Percentiles rank a stretch among this genome's conserved stretches.
phyloP scores from a whole-genome alignment of 2,329 filamentous ascomycete species.

The Xylariaceae sp. region DNA sequence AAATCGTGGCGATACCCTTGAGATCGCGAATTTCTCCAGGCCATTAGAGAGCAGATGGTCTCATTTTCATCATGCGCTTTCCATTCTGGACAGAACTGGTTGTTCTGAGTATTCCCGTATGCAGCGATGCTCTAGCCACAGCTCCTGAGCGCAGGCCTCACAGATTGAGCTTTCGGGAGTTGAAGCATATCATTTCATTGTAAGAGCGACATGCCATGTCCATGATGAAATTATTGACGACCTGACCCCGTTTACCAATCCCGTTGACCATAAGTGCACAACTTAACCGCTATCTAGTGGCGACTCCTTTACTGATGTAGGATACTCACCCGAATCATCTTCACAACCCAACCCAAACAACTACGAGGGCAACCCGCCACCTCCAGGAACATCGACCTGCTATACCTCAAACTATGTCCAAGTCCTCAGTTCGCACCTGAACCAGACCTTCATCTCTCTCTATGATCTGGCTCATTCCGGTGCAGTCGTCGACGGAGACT shows the following conservation, averaged over 20 bases:
- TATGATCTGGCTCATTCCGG: constrained; percentile 16
- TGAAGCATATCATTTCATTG: constrained; percentile 17
- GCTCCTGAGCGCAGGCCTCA: background rate
- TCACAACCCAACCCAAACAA: constrained; percentile 8
- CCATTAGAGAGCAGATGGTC: background rate
- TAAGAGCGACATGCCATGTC: background rate
- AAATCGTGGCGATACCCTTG: too few species aligned
- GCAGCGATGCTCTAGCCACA: background rate
- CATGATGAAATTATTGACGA: background rate
- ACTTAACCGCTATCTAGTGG: background rate
- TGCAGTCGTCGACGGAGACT: constrained; percentile 13
- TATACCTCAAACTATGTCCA: constrained; percentile 13
- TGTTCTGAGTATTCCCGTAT: background rate
- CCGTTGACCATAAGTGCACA: background rate
- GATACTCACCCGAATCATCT: constrained; percentile 5
- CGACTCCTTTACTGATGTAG: background rate
- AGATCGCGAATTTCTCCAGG: too few species aligned
- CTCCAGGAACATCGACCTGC: constrained; percentile 13
- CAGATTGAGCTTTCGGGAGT: background rate
- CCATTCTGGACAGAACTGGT: constrained; percentile 3
- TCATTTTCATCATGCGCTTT: background rate
- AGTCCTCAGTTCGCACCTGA: constrained; percentile 12
- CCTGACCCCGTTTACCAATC: background rate
- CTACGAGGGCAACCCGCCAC: constrained; percentile 14
- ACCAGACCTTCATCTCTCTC: constrained; percentile 9